Base-by-base conservation (phyloP, 345 rosid genomes). In the Triadica sebifera region DNA sequence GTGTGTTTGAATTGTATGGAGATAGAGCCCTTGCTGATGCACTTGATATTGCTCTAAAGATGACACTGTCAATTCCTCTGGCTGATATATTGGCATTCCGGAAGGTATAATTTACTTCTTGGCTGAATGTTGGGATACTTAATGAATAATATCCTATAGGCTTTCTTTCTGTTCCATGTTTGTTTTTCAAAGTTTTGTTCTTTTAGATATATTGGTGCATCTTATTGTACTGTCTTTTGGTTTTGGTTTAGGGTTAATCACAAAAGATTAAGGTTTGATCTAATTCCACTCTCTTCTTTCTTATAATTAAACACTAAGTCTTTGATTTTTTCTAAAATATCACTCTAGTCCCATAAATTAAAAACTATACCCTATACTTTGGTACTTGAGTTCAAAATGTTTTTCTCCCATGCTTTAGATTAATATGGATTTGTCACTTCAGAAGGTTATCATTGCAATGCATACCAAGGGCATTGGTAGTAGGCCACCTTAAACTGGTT, bases 1-100 rank as follows among this genome's bases (percentile, higher is more conserved):
- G 99, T 66, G 99, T 96, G 59, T 93, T 96, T 80, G 99, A 93
- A 82, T 87, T 96, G 19, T 96, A 96, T 79, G 99, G 99, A 12
- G 99, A 96, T 84, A 86, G 93, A 81, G 99, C 99, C 53, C 97
- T 96, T 50, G 82, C 97, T 19, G 96, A 93, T 86, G 99, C 90
- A 65, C 96, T 96, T 80, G 97, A 96, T 77, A 85, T 93, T 65
- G 86, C 94, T 65, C 78, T 96, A 74, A 93, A 93, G 91, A 86
- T 91, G 99, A 86, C 88, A 50, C 76, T 96, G 8, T 90, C 99
- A 75, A 85, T 96, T 85, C 99, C 99, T 69, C 74, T 93, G 83
- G 87, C 99, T 66, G 99, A 96, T 85, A 87, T 85, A 65, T 83
- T 93, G 81, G 99, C 98, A 60, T 96, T 81, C 80, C 85, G 93